Conservation (phyloP, 148 eudicot species). For the Fagopyrum tataricum region DNA sequence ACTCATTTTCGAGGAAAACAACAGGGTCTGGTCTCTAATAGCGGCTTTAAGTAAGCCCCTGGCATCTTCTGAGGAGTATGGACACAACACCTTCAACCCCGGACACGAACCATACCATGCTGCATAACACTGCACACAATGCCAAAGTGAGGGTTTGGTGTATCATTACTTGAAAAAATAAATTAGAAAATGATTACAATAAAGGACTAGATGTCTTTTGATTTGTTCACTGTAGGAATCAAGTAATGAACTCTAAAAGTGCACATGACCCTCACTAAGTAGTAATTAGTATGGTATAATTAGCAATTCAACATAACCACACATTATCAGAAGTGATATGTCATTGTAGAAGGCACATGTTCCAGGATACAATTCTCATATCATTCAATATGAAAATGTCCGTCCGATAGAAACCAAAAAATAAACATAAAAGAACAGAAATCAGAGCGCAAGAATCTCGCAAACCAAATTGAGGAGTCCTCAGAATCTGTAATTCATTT, state of each 20-base stretch:
- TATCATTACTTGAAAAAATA: neutral
- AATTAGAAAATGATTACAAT: constrained; percentile 1
- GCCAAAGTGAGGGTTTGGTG: neutral
- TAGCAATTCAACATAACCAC: neutral
- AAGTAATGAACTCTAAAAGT: neutral
- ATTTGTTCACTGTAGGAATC: neutral
- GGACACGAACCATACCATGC: constrained; percentile 83
- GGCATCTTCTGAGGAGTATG: constrained; percentile 92
- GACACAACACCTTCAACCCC: constrained; percentile 71
- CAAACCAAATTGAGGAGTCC: too few relatives aligned
- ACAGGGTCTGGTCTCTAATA: constrained; percentile 91
- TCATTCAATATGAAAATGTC: neutral
- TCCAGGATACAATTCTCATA: neutral
- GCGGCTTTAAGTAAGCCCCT: constrained; percentile 93
- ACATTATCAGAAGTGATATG: neutral
- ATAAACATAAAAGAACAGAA: too few relatives aligned
- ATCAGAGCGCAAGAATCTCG: too few relatives aligned
- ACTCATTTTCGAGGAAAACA: constrained; percentile 85
- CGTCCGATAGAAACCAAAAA: neutral
- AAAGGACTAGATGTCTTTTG: neutral
- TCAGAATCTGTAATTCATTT: too few relatives aligned
- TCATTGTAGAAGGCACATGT: neutral
- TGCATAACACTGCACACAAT: constrained; percentile 67
- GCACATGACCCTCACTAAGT: neutral
- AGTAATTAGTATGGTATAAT: neutral